Evolutionary conservation across 2,329 filamentous ascomycete species (phyloP).

Genomic region (Fusarium xyrophilum): DNA sequence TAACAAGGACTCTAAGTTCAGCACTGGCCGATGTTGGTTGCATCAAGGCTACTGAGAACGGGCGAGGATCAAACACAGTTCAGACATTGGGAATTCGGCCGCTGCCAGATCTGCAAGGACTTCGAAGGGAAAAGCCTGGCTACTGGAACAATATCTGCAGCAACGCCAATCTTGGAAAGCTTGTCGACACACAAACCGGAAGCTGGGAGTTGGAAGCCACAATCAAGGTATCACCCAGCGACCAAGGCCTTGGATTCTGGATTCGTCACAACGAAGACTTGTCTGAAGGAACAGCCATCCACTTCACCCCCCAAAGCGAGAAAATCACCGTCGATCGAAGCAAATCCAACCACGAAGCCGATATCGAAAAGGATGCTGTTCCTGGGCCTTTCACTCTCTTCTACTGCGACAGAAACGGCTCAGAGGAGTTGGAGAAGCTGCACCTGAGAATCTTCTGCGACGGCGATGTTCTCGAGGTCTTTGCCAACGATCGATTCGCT

Average conservation of each 20-base stretch:
- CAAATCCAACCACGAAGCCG: constrained; percentile 41
- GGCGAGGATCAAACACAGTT: constrained; percentile 44
- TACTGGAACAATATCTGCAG: constrained; percentile 15
- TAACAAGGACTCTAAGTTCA: constrained; percentile 48
- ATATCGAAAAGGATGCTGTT: constrained; percentile 47
- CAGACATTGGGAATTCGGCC: constrained; percentile 53
- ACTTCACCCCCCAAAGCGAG: constrained; percentile 49
- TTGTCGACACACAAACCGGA: not conserved
- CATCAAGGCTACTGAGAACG: constrained; percentile 41
- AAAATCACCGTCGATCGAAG: constrained; percentile 51
- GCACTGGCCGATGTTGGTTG: constrained; percentile 51
- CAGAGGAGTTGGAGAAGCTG: constrained; percentile 33
- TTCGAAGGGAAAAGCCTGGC: constrained; percentile 25
- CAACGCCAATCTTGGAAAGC: not conserved
- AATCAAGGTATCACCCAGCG: constrained; percentile 20
- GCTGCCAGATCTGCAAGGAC: constrained; percentile 26
- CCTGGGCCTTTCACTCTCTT: constrained; percentile 57
- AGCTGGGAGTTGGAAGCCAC: constrained; percentile 41
- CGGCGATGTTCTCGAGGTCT: constrained; percentile 38
- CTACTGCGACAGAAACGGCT: constrained; percentile 5
- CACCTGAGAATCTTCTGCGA: constrained; percentile 38
- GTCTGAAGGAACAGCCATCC: constrained; percentile 47
- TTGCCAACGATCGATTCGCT: constrained; percentile 41
- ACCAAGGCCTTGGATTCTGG: constrained; percentile 31
- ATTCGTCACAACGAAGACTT: constrained; percentile 41